Evolutionary conservation across 257 asterid genomes (phyloP), one percentile per base, ranked within the genome.

Genomic region (Henckelia pumila): DNA sequence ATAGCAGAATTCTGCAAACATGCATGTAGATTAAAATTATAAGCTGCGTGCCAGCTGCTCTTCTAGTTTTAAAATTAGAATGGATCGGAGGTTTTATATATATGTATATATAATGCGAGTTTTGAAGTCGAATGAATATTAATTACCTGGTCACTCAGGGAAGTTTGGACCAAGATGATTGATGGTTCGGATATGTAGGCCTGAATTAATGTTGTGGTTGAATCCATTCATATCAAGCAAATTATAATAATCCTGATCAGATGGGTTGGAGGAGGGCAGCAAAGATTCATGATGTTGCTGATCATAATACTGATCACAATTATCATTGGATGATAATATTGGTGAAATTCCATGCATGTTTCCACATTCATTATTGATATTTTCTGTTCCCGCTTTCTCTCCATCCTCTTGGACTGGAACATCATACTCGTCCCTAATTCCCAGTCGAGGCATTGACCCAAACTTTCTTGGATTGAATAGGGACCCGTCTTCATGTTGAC

Each of bases 381-480:
- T 64, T 3, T 67, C 71, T 1, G 63, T 65, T 30, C 25, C 66
- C 2, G 44, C 2, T 1, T 23, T 52, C 8, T 59, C 56, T 4
- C 60, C 68, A 13, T 40, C 50, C n/a, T 13, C 50, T 40, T 11
- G n/a, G n/a, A 6, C 57, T n/a, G 16, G 21, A 22, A 14, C 56
- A 19, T 33, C 23, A 40, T 10, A 23, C 20, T 69, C 30, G 59
- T 47, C 23, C 64, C 65, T 53, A n/a, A n/a, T n/a, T 20, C 44
- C 33, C 0, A 69, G 0, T 1, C 60, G 66, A 8, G 89, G 89
- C 89, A 79, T 84, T 2, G 74, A 73, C 10, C 87, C 89, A 23
- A 79, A 84, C n/a, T 68, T 59, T 66, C 87, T 67, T 0, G 69
- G 73, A 56, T 29, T 81, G 61, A 40, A 28, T 9, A n/a, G 60